Evolutionary conservation across 441 rosid species (phyloP), one percentile per base, ranked within the genome.

Genomic region (Omphalea diandra): DNA sequence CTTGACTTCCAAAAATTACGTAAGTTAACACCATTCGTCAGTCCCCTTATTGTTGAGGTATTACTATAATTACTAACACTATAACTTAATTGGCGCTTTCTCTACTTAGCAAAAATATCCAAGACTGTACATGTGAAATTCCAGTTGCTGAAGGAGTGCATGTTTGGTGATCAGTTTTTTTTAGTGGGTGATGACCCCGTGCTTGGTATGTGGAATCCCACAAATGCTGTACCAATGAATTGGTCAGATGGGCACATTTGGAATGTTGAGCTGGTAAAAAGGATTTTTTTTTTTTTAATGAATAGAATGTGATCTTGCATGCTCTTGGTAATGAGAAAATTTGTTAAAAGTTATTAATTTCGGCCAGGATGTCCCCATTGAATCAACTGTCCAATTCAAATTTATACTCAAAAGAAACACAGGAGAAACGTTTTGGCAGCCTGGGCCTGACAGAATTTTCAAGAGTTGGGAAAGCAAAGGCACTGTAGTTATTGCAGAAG

Each of bases 221-320:
- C 60, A 5, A 63, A 68, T 43, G 87, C 85, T 22, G 14, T 78
- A 7, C 77, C 89, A 1, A 57, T 83, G 74, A 73, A 54, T 56
- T 81, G 89, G 89, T 83, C 89, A 57, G 81, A 72, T 41, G 85
- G 79, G 1, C 76, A 83, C 71, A 22, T 76, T 35, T 85, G 89
- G 89, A 73, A 52, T 41, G 77, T 76, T 44, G 84, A 85, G 33
- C 52, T 81, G 83, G 89, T 85, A 76, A 75, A 62, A 20, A 43
- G 15, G 61, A 72, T 18, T 20, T n/a, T n/a, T n/a, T n/a, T n/a
- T n/a, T 20, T 7, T 20, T 10, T 1, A 61, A 50, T n/a, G 44
- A 50, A 20, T 7, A 10, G 15, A 8, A 1, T 4, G 29, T 29
- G 3, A 6, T 31, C 22, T 4, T 6, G 8, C 5, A 8, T 35